Evolutionary conservation across 2,329 filamentous ascomycete species (phyloP), one percentile per base, ranked within the genome.

Genomic region (Celoporthe dispersa): DNA sequence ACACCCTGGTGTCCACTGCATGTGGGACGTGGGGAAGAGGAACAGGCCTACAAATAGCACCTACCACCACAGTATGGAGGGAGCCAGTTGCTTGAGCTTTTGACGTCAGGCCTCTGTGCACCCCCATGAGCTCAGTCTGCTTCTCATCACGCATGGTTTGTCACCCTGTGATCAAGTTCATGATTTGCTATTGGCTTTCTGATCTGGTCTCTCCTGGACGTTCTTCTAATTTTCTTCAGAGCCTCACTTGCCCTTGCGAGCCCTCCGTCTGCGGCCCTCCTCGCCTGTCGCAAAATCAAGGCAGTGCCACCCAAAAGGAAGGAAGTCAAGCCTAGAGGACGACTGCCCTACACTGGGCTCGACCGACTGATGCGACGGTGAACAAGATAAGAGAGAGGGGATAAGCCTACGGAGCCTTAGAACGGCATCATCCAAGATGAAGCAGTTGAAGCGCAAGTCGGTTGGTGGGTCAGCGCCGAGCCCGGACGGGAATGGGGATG

Each of bases 391-490:
- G 25, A 63, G 14, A 63, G 57, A 25, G 55, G 35, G 55, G 33
- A 31, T 35, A 63, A 66, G 4, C 39, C 25, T 8, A n/a, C 57
- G 57, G 59, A 55, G 57, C 44, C 51, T n/a, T 59, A 69, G 41
- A 39, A 22, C 51, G 7, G 62, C 28, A 33, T n/a, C 33, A 33
- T 33, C 57, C 22, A 66, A 70, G 12, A 70, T 67, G 57, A 68
- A 60, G 6, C 66, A 68, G 31, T 51, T 72, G 9, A 72, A 72
- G 68, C 68, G 70, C 28, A 72, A 72, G 41, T 72, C 70, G 1
- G 35, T 70, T 60, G 62, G 62, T 44, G 57, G 37, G 31, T 72
- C 62, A 31, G 44, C 9, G 44, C 68, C 68, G 19, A 44, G 37
- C 25, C 37, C 68, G 31, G 70, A 66, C 33, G 60, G 44, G 19